phyloP scores from a whole-genome alignment of 1,284 basidiomycete species.

The Inonotus obliquus region DNA sequence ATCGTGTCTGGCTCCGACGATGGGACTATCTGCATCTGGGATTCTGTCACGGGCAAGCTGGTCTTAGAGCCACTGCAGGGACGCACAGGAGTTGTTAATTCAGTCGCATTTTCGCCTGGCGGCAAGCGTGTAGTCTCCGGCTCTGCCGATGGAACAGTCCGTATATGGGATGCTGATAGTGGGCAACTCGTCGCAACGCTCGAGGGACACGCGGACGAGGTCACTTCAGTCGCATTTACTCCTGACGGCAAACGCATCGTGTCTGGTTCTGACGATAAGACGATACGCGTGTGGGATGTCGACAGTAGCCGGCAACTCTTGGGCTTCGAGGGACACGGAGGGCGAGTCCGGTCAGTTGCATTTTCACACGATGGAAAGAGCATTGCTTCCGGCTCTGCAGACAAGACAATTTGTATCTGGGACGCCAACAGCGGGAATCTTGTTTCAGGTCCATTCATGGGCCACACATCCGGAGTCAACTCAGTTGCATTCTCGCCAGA shows the following conservation, averaged over 20 bases:
- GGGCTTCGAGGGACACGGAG: background rate
- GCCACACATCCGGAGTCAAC: too few relatives aligned
- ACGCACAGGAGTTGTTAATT: background rate
- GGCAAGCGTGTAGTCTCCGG: conserved; percentile 12
- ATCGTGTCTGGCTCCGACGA: background rate
- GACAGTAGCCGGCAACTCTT: background rate
- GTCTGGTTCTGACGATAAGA: background rate
- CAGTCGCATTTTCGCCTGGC: conserved; percentile 11
- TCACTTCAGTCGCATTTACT: conserved; percentile 3
- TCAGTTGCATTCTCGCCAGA: too few relatives aligned
- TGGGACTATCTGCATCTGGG: background rate
- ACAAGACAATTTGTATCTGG: too few relatives aligned
- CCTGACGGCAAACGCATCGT: background rate
- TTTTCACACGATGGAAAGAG: background rate
- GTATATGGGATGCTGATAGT: too few relatives aligned
- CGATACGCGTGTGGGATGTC: too few relatives aligned
- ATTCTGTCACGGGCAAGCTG: background rate
- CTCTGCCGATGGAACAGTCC: conserved; percentile 9
- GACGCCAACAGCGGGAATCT: too few relatives aligned
- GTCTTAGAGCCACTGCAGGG: background rate
- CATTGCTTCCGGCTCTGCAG: too few relatives aligned
- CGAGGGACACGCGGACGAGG: background rate
- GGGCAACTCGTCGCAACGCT: too few relatives aligned
- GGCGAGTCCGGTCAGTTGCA: background rate
- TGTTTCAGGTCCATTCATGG: too few relatives aligned